Conservation (phyloP, 2,329 filamentous ascomycete genomes). For the Sarocladiaceae sp. region DNA sequence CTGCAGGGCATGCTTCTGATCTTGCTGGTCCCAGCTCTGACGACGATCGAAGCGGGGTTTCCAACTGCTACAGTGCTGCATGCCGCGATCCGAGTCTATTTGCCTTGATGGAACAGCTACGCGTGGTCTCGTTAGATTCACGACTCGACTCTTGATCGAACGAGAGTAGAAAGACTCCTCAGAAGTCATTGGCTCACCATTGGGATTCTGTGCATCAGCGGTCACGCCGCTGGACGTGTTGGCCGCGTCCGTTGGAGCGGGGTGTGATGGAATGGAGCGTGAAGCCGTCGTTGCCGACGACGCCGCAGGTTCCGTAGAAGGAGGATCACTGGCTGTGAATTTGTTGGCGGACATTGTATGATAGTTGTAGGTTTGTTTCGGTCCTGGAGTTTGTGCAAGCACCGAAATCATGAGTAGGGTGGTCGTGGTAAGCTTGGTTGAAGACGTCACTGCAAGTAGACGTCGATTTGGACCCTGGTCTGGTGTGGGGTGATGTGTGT, state of each 20-base stretch:
- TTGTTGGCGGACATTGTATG: background rate
- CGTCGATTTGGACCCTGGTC: too few relatives aligned
- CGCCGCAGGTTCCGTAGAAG: slow-evolving; percentile 5
- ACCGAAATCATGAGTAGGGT: too few relatives aligned
- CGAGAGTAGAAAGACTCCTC: background rate
- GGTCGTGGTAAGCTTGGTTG: too few relatives aligned
- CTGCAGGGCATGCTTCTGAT: slow-evolving; percentile 48
- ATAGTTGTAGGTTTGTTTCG: too few relatives aligned
- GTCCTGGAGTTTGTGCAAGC: too few relatives aligned
- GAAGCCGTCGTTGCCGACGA: slow-evolving; percentile 9
- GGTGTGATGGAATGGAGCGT: slow-evolving; percentile 12
- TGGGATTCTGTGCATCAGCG: slow-evolving; percentile 7
- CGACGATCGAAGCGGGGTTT: slow-evolving; percentile 40
- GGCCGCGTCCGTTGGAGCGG: slow-evolving; percentile 11
- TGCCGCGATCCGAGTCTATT: slow-evolving; percentile 20
- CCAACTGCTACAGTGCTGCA: slow-evolving; percentile 36
- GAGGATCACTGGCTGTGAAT: slow-evolving; percentile 6
- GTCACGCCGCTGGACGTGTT: slow-evolving; percentile 10
- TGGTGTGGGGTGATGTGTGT: too few relatives aligned
- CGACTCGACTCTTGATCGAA: too few relatives aligned
- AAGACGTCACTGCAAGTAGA: too few relatives aligned
- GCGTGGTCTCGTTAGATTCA: too few relatives aligned
- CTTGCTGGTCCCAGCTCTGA: slow-evolving; percentile 50
- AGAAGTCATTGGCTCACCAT: background rate
- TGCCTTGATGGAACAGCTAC: background rate